These are phyloP conservation scores for Acrocalymma vagum DNA, from an alignment of 2,329 filamentous ascomycete species.

Conservation along the genomic window DNA sequence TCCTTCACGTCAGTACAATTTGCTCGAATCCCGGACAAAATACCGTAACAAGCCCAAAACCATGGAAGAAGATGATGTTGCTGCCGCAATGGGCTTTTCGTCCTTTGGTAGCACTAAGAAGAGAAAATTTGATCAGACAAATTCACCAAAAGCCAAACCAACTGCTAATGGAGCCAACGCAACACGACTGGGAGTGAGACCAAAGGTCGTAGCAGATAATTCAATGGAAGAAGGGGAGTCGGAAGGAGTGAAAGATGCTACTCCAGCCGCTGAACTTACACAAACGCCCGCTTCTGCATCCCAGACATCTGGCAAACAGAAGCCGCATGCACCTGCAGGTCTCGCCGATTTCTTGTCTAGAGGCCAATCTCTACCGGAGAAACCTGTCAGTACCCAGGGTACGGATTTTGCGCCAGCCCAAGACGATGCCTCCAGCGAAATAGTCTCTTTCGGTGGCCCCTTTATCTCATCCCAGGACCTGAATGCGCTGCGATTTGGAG, in stretches of 20 bases:
- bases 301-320: conserved; percentile 11
- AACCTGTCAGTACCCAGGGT: conserved; percentile 13
- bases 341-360: conserved; percentile 42
- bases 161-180: conserved; percentile 42
- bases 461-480: conserved; percentile 38
- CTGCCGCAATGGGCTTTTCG: conserved; percentile 76
- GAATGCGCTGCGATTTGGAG: conserved; percentile 48
- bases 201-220: conserved; percentile 26
- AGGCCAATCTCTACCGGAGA: conserved; percentile 34
- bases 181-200: conserved; percentile 47
- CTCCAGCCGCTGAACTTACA: background rate
- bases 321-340: conserved; percentile 27
- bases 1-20: no score
- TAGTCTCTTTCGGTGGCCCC: conserved; percentile 39
- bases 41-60: no score
- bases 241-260: background rate
- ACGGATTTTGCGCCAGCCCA: background rate
- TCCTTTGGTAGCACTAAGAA: conserved; percentile 75
- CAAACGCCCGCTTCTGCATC: conserved; percentile 3
- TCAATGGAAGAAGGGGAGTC: conserved; percentile 1
- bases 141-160: conserved; percentile 55
- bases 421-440: conserved; percentile 14
- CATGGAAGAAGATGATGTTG: conserved; percentile 64
- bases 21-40: no score
- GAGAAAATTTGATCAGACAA: conserved; percentile 70